Conservation (phyloP, 2,329 filamentous ascomycete genomes). For the Pseudonectria foliicola region DNA sequence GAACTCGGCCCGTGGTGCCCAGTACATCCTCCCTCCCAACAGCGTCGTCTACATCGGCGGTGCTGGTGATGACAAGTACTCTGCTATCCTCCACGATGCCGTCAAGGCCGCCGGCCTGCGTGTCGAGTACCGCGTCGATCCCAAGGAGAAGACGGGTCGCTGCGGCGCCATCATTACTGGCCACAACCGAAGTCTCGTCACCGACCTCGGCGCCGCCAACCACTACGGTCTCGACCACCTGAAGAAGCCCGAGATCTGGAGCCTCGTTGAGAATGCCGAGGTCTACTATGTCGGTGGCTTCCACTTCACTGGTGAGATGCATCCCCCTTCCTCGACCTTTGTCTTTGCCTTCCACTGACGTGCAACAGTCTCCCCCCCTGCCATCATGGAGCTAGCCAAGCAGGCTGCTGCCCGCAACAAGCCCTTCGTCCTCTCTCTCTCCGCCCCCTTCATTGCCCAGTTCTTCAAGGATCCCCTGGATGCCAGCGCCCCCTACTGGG, state of each 20-base stretch:
- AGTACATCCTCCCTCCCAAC: slow-evolving; percentile 88
- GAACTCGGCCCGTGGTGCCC: slow-evolving; percentile 92
- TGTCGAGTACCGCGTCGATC: slow-evolving; percentile 91
- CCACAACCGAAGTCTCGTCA: slow-evolving; percentile 90
- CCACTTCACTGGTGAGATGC: slow-evolving; percentile 66
- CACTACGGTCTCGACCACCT: slow-evolving; percentile 93
- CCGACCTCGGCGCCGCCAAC: slow-evolving; percentile 92
- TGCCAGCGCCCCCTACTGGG: slow-evolving; percentile 81
- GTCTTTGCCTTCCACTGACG: slow-evolving; percentile 4
- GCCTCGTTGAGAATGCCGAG: slow-evolving; percentile 79
- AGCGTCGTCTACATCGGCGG: slow-evolving; percentile 91
- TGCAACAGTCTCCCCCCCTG: slow-evolving; percentile 70
- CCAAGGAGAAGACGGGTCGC: slow-evolving; percentile 76
- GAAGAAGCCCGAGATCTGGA: slow-evolving; percentile 87
- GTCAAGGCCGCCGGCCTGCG: slow-evolving; percentile 82
- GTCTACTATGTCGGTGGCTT: slow-evolving; percentile 93
- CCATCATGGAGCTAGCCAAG: slow-evolving; percentile 82
- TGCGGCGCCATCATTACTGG: slow-evolving; percentile 97
- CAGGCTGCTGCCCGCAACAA: slow-evolving; percentile 88
- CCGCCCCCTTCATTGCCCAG: slow-evolving; percentile 89
- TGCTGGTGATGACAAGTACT: slow-evolving; percentile 93
- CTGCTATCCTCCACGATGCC: slow-evolving; percentile 77
- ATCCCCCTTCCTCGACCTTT: background rate
- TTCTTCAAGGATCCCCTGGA: slow-evolving; percentile 98
- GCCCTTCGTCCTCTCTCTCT: slow-evolving; percentile 83